phyloP scores from a whole-genome alignment of 805 yeast genomes.

The Candida ascalaphidarum region DNA sequence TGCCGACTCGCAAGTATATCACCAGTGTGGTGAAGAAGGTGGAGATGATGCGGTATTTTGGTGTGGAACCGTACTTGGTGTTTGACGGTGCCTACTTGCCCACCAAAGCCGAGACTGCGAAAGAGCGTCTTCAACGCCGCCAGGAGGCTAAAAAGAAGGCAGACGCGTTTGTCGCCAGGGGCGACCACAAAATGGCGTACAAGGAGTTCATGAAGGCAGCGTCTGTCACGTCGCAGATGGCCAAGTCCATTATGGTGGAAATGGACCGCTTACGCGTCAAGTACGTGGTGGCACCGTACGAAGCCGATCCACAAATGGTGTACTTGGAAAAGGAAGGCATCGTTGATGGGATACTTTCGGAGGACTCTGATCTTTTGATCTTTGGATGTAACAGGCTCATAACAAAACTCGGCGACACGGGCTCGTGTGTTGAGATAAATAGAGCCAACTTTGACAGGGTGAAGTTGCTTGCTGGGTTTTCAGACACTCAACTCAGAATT shows the following conservation, averaged over 20 bases:
- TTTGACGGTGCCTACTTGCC: constrained; percentile 90
- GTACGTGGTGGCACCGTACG: constrained; percentile 93
- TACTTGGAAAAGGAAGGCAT: constrained; percentile 66
- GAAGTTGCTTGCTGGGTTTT: constrained; percentile 38
- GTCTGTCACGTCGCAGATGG: constrained; percentile 86
- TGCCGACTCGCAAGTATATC: constrained; percentile 65
- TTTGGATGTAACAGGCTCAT: constrained; percentile 76
- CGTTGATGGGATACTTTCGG: constrained; percentile 83
- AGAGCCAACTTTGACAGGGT: constrained; percentile 45
- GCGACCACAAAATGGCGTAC: constrained; percentile 54
- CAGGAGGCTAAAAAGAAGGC: constrained; percentile 53
- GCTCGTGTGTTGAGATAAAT: constrained; percentile 61
- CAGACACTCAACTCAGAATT: constrained; percentile 52
- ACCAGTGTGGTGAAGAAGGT: constrained; percentile 62
- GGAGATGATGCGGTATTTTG: constrained; percentile 55
- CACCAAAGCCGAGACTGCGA: constrained; percentile 67
- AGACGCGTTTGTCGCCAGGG: constrained; percentile 37
- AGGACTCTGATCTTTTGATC: constrained; percentile 85
- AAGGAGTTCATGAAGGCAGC: constrained; percentile 71
- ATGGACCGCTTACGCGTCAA: constrained; percentile 49
- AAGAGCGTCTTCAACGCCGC: constrained; percentile 51
- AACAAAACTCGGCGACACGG: constrained; percentile 76
- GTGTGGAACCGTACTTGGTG: constrained; percentile 77
- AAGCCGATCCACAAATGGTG: constrained; percentile 97
- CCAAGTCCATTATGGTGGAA: constrained; percentile 71